Conservation (phyloP, 257 asterid species). For the Fraxinus anomala region DNA sequence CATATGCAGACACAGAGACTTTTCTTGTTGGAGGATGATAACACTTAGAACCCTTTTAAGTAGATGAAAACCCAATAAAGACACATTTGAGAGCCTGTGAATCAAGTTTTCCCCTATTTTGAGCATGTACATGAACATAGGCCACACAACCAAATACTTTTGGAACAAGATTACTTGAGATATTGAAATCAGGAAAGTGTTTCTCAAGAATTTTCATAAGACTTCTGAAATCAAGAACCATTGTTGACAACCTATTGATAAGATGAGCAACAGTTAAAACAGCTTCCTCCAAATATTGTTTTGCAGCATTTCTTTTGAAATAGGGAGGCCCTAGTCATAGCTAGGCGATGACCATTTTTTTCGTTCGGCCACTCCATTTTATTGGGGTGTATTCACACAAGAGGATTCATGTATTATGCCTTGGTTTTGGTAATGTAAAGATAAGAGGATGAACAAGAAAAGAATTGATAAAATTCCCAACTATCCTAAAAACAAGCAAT, state of each 20-base stretch:
- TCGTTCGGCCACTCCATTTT: background rate
- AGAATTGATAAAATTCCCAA: no score
- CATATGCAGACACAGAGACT: background rate
- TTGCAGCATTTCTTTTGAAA: background rate
- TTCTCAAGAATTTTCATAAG: background rate
- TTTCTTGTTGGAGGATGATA: background rate
- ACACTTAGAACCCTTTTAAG: background rate
- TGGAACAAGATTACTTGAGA: background rate
- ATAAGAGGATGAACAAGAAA: no score
- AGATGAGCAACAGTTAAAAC: background rate
- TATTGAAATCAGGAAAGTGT: background rate
- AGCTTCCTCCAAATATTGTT: constrained; percentile 14
- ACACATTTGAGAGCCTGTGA: background rate
- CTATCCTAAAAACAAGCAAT: no score
- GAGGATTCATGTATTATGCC: constrained; percentile 1
- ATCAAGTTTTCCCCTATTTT: background rate
- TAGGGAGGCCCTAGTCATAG: background rate
- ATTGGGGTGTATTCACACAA: constrained; percentile 9
- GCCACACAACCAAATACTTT: background rate
- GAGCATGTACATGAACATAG: background rate
- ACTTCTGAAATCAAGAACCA: background rate
- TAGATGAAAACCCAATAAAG: background rate
- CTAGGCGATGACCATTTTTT: background rate
- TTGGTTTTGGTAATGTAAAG: no score
- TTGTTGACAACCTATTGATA: constrained; percentile 1